Conservation (phyloP, 1,284 basidiomycete species). For the Naganishia albida region DNA sequence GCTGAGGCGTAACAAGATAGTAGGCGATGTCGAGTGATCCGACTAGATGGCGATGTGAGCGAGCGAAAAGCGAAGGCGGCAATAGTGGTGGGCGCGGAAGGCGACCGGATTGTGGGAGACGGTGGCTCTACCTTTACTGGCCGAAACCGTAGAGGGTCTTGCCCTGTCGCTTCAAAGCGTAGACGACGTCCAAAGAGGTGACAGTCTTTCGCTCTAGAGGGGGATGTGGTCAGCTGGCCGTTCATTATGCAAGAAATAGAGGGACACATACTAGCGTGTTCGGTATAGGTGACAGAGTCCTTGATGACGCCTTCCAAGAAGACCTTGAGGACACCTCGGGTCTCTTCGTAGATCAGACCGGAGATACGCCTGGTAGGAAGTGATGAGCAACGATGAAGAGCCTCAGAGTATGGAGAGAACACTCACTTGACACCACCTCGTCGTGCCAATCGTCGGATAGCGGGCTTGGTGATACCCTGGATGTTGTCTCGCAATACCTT, state of each 20-base stretch:
- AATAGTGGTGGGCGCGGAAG: conserved; percentile 1
- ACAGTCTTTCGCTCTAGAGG: conserved; percentile 74
- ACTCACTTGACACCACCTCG: conserved; percentile 81
- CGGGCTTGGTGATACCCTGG: conserved; percentile 83
- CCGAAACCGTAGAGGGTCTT: conserved; percentile 77
- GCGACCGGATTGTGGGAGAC: neutral
- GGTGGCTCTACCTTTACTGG: conserved; percentile 20
- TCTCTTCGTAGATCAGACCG: conserved; percentile 60
- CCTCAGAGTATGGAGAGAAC: neutral
- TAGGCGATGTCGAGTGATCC: neutral
- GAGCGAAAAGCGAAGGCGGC: conserved; percentile 29
- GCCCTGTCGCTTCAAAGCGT: conserved; percentile 87
- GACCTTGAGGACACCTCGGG: conserved; percentile 75
- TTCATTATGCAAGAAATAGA: too few relatives aligned
- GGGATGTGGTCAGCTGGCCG: neutral
- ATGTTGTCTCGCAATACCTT: conserved; percentile 80
- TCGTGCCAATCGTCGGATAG: conserved; percentile 89
- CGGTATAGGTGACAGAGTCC: conserved; percentile 85
- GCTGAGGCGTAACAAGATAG: conserved; percentile 12
- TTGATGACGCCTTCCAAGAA: conserved; percentile 68
- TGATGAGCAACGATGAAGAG: neutral
- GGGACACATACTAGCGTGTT: conserved; percentile 68
- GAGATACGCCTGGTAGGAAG: conserved; percentile 47
- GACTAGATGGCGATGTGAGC: conserved; percentile 10
- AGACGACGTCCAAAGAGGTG: conserved; percentile 76